Evolutionary conservation across 1,284 basidiomycete species (phyloP).

Genomic region (Pascua guehoae): DNA sequence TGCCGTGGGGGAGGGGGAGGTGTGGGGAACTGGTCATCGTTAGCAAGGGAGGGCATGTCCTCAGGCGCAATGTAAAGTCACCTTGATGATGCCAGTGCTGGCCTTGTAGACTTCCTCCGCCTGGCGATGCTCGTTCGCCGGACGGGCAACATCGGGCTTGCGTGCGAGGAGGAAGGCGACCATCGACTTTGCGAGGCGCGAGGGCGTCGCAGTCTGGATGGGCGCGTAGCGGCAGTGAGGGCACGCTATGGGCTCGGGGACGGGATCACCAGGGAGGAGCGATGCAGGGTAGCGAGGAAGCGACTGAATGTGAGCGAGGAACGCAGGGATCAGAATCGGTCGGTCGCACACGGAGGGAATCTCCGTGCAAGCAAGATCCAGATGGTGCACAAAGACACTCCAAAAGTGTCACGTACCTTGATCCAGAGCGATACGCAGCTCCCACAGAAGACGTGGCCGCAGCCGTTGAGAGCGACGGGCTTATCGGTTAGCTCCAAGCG

Average conservation of each 20-base stretch:
- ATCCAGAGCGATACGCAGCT: slow-evolving; percentile 26
- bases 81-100: slow-evolving; percentile 12
- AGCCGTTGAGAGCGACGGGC: slow-evolving; percentile 25
- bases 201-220: slow-evolving; percentile 17
- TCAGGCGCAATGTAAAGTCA: neutral
- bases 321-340: neutral
- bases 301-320: slow-evolving; percentile 11
- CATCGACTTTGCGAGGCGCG: slow-evolving; percentile 20
- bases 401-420: slow-evolving; percentile 8
- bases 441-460: slow-evolving; percentile 25
- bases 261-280: slow-evolving; percentile 66
- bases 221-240: slow-evolving; percentile 23
- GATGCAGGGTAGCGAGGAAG: slow-evolving; percentile 71
- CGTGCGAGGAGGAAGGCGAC: slow-evolving; percentile 16
- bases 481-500: slow-evolving; percentile 4
- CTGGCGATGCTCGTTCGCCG: slow-evolving; percentile 17
- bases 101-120: slow-evolving; percentile 14
- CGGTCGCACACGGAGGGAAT: too few relatives aligned
- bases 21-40: slow-evolving; percentile 19
- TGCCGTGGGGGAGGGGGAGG: slow-evolving; percentile 19
- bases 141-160: slow-evolving; percentile 13
- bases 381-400: too few relatives aligned
- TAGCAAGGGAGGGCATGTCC: neutral
- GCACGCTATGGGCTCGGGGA: slow-evolving; percentile 56
- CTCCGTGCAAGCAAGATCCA: neutral